Evolutionary conservation across 1,139 yeast genomes (phyloP), one percentile per base, ranked within the genome.

Genomic region (Geotrichum fermentans): DNA sequence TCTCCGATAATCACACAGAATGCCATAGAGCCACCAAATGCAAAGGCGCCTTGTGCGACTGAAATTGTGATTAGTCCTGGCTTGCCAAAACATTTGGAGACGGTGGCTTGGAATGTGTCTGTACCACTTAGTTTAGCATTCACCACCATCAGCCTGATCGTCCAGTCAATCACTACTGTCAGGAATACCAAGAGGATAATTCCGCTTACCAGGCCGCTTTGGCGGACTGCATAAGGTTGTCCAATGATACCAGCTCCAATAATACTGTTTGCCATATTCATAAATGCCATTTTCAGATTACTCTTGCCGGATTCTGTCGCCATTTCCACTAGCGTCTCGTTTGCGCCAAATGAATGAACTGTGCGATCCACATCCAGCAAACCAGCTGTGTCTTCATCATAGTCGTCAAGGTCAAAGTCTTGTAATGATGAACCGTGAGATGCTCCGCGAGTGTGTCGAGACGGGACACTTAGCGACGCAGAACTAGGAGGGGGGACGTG

Each of bases 221-320:
- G 86, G 48, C 77, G 73, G 58, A 90, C 80, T 0, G 97, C 97
- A 60, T 82, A 85, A 1, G 97, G 95, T 58, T 89, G 95, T 1
- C 97, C 96, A 40, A 90, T 88, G 45, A 92, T 87, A 1, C 97
- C 97, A 0, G 97, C 97, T 0, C 97, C 97, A 13, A 90, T 72
- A 52, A 89, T 90, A 14, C 69, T 83, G 66, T 90, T 90, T 20
- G 97, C 95, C 96, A 90, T 89, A 66, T 90, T 90, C 95, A 90
- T 86, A 61, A 90, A 89, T 11, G 97, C 97, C 89, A 85, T 84
- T 54, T 77, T 77, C 76, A 89, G 74, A 54, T 71, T 75, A n/a
- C 71, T 66, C 52, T 69, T 69, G 45, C 60, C 63, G 2, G 78
- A 71, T 41, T 73, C 64, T 17, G 58, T 59, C 22, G 65, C 59